Evolutionary conservation across 2,329 filamentous ascomycete genomes (phyloP).

Genomic region (Aspergillus puulaauensis): DNA sequence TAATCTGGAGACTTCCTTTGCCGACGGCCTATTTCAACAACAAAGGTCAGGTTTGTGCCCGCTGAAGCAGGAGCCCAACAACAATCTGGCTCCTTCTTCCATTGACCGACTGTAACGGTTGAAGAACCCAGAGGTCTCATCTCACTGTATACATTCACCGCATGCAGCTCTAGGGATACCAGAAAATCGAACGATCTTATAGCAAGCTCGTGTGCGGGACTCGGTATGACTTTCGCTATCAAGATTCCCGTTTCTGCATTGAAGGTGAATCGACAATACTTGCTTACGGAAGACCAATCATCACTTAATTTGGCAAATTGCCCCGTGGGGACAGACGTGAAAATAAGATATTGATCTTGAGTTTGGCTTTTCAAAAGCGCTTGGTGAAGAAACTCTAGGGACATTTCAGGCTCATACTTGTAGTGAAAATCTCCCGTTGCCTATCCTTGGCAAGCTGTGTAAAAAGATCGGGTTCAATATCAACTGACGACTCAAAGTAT

Average conservation of each 20-base stretch:
- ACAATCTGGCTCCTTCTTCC: constrained; percentile 22
- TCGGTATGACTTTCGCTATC: constrained; percentile 17
- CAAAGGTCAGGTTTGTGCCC: constrained; percentile 16
- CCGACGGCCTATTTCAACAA: constrained; percentile 20
- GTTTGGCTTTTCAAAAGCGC: constrained; percentile 19
- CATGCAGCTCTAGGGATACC: constrained; percentile 13
- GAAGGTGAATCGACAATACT: constrained; percentile 17
- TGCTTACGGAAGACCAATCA: constrained; percentile 20
- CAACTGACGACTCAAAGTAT: constrained; percentile 12
- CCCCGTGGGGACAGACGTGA: constrained; percentile 15
- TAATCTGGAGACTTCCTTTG: constrained; percentile 42
- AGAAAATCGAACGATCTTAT: constrained; percentile 14
- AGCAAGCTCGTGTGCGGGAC: constrained; percentile 16
- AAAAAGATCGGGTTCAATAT: constrained; percentile 15
- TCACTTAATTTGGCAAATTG: constrained; percentile 17
- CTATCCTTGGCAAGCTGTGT: constrained; percentile 13
- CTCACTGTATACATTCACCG: constrained; percentile 14
- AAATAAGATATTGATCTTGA: constrained; percentile 19
- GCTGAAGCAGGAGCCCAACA: constrained; percentile 18
- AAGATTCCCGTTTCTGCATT: constrained; percentile 19
- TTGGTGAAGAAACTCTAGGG: constrained; percentile 13
- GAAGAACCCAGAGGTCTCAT: constrained; percentile 15
- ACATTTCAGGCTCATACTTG: constrained; percentile 12
- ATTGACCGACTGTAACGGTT: constrained; percentile 19
- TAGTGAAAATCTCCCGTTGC: constrained; percentile 16